Evolutionary conservation across 2,329 filamentous ascomycete species (phyloP).

Genomic region (Fusarium burgessii): DNA sequence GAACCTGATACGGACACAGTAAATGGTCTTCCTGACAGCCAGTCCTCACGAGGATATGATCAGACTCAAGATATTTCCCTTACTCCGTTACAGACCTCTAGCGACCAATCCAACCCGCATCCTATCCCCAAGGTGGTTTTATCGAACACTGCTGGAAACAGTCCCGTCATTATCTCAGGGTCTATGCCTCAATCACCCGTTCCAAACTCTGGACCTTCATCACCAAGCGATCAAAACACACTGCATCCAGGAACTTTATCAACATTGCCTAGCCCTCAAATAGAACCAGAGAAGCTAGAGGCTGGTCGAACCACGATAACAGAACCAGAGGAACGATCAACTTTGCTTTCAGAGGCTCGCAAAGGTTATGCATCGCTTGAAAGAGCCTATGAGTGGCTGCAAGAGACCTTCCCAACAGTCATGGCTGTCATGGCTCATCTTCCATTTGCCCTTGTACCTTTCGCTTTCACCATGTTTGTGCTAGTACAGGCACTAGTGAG

Average conservation of each 20-base stretch:
- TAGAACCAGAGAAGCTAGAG: not conserved
- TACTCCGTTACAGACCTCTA: not conserved
- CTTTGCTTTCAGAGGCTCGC: slow-evolving; percentile 63
- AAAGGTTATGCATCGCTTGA: slow-evolving; percentile 50
- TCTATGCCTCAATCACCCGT: slow-evolving; percentile 3
- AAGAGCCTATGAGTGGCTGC: slow-evolving; percentile 67
- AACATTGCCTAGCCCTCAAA: not conserved
- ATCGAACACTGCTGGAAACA: slow-evolving; percentile 4
- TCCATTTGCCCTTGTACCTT: slow-evolving; percentile 76
- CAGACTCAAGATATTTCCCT: slow-evolving; percentile 3
- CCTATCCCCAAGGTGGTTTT: slow-evolving; percentile 6
- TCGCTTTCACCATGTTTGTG: slow-evolving; percentile 80
- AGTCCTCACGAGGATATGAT: not conserved
- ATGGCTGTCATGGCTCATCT: slow-evolving; percentile 74
- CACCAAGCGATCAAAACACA: not conserved
- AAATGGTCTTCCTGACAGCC: not conserved
- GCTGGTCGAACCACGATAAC: not conserved
- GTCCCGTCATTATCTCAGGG: slow-evolving; percentile 7
- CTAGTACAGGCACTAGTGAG: slow-evolving; percentile 79
- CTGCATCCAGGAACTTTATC: not conserved
- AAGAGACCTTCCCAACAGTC: slow-evolving; percentile 78
- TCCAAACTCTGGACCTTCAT: not conserved
- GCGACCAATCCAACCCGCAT: not conserved
- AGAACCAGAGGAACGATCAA: slow-evolving; percentile 50
- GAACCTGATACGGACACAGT: not conserved